phyloP scores from a whole-genome alignment of 2,329 filamentous ascomycete species.

The Coniochaeta prunicola region DNA sequence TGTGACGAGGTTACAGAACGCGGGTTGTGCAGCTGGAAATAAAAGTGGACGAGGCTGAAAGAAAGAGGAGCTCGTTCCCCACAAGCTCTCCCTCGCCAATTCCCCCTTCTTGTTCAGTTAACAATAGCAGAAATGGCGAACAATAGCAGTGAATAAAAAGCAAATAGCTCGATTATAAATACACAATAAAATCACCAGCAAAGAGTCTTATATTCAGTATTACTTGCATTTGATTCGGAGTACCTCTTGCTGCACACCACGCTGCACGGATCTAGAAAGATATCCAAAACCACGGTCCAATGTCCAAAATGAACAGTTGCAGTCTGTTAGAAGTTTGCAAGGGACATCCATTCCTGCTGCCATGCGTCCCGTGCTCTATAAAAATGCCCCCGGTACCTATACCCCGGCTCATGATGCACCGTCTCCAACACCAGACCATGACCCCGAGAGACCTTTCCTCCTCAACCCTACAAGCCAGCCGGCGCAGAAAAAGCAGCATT shows the following conservation, averaged over 20 bases:
- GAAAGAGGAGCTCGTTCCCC: background rate
- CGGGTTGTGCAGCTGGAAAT: background rate
- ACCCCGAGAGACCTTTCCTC: background rate
- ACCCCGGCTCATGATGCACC: background rate
- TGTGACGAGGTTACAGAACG: background rate
- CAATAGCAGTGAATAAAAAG: background rate
- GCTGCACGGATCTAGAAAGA: background rate
- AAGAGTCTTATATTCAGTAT: background rate
- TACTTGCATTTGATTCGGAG: background rate
- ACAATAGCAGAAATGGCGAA: background rate
- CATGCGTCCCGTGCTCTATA: background rate
- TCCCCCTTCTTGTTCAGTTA: too few relatives aligned
- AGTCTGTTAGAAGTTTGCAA: background rate
- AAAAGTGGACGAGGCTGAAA: constrained; percentile 3
- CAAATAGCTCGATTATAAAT: background rate
- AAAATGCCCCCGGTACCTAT: background rate
- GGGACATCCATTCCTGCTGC: background rate
- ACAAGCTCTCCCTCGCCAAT: background rate
- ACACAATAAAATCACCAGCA: background rate
- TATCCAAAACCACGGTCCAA: background rate
- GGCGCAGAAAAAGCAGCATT: background rate
- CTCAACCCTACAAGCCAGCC: background rate
- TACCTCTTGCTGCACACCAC: background rate
- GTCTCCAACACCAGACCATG: background rate
- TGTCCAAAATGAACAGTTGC: background rate